A percentile compares a stretch with the other conserved stretches of the same genome.
Evolutionary conservation across 192 early-diverging fungal genomes (phyloP).

Genomic region (Coemansia sp.): DNA sequence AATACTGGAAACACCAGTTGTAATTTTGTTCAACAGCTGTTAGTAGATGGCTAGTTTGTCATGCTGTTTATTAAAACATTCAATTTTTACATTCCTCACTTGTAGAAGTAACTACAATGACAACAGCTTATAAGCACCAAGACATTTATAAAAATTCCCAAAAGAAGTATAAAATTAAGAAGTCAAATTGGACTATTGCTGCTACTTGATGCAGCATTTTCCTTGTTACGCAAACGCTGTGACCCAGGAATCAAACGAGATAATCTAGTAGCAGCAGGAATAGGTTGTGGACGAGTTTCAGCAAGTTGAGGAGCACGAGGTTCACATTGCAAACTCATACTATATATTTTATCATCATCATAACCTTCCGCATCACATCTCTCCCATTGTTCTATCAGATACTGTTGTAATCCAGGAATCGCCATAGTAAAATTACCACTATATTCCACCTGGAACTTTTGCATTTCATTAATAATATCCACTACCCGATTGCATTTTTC

Average conservation of each 20-base stretch:
- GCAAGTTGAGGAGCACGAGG: conserved; percentile 22
- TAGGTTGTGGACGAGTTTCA: conserved; percentile 13
- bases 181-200: conserved; percentile 1
- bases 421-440: conserved; percentile 56
- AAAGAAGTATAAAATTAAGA: background rate
- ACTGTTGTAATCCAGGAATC: conserved; percentile 51
- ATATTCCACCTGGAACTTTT: conserved; percentile 75
- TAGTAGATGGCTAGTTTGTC: conserved; percentile 5
- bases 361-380: conserved; percentile 27
- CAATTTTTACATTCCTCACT: background rate
- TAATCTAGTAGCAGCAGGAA: conserved; percentile 18
- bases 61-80: background rate
- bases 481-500: conserved; percentile 69
- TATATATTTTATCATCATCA: conserved; percentile 52
- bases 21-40: conserved; percentile 16
- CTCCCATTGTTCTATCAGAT: conserved; percentile 53
- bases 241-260: conserved; percentile 24
- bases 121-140: no score
- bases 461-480: conserved; percentile 67
- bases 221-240: conserved; percentile 11
- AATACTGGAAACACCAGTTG: conserved; percentile 15
- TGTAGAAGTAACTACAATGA: background rate
- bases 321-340: conserved; percentile 41
- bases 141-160: no score
- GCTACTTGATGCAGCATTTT: background rate